These are phyloP conservation scores for Aspergillus calidoustus DNA, from an alignment of 2,329 filamentous ascomycete genomes.

Conservation along the genomic window DNA sequence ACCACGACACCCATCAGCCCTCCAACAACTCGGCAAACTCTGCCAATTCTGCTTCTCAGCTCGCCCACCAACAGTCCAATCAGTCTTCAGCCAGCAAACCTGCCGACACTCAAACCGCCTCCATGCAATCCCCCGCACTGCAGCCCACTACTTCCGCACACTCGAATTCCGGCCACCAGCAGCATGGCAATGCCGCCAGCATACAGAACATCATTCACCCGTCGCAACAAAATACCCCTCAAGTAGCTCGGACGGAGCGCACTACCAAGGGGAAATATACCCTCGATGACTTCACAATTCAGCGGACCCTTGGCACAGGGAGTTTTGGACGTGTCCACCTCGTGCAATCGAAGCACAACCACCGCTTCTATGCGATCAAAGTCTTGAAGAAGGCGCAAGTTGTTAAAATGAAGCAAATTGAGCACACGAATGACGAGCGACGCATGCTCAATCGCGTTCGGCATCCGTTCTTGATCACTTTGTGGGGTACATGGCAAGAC, in stretches of 20 bases:
- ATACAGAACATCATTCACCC: constrained; percentile 84
- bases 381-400: constrained; percentile 98
- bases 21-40: constrained; percentile 10
- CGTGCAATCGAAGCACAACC: constrained; percentile 97
- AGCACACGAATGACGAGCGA: constrained; percentile 98
- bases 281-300: constrained; percentile 83
- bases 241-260: constrained; percentile 44
- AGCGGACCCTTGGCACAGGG: constrained; percentile 91
- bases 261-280: constrained; percentile 98
- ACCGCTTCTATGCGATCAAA: constrained; percentile 97
- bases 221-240: constrained; percentile 49
- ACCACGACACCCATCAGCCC: constrained; percentile 32
- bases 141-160: constrained; percentile 38
- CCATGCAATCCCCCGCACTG: constrained; percentile 44
- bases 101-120: constrained; percentile 34
- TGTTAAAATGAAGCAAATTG: constrained; percentile 99
- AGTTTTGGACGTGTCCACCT: constrained; percentile 96
- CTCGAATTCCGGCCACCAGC: constrained; percentile 26
- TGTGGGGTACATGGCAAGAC: constrained; percentile 99
- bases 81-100: constrained; percentile 26
- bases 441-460: constrained; percentile 96
- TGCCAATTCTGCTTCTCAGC: constrained; percentile 12
- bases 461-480: constrained; percentile 94
- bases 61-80: constrained; percentile 21
- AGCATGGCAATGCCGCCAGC: constrained; percentile 68